These are phyloP conservation scores for Blastomyces percursus DNA, from an alignment of 2,329 filamentous ascomycete genomes.

Conservation along the genomic window DNA sequence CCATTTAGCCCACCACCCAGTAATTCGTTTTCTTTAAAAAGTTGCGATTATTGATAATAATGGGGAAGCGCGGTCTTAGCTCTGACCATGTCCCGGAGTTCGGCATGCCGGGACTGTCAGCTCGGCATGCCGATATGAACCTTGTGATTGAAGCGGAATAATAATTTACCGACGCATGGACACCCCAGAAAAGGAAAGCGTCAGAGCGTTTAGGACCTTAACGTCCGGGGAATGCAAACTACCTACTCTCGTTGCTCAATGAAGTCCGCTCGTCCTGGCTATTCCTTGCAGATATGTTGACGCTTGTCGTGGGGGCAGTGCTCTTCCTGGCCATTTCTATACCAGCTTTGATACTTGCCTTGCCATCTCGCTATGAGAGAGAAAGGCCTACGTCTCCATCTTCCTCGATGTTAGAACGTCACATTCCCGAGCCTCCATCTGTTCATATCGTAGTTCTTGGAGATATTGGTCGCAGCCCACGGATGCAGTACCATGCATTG, in stretches of 20 bases:
- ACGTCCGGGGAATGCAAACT: not conserved
- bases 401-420: not conserved
- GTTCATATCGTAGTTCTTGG: conserved; percentile 68
- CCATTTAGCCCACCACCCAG: too few relatives aligned
- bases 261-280: not conserved
- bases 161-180: not conserved
- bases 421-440: not conserved
- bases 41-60: too few relatives aligned
- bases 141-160: not conserved
- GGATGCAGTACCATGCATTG: conserved; percentile 97
- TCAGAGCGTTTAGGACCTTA: too few relatives aligned
- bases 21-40: too few relatives aligned
- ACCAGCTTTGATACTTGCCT: not conserved
- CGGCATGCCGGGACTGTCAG: not conserved
- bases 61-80: too few relatives aligned
- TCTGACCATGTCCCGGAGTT: too few relatives aligned
- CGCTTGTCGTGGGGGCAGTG: not conserved
- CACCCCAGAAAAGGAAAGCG: not conserved
- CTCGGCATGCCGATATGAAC: not conserved
- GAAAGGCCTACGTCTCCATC: not conserved
- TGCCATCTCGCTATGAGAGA: not conserved
- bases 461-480: conserved; percentile 88
- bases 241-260: not conserved
- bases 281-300: not conserved
- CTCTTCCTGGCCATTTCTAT: not conserved